These are phyloP conservation scores for Strigomonas culicis DNA, from an alignment of 208 protist genomes.

Conservation along the genomic window DNA sequence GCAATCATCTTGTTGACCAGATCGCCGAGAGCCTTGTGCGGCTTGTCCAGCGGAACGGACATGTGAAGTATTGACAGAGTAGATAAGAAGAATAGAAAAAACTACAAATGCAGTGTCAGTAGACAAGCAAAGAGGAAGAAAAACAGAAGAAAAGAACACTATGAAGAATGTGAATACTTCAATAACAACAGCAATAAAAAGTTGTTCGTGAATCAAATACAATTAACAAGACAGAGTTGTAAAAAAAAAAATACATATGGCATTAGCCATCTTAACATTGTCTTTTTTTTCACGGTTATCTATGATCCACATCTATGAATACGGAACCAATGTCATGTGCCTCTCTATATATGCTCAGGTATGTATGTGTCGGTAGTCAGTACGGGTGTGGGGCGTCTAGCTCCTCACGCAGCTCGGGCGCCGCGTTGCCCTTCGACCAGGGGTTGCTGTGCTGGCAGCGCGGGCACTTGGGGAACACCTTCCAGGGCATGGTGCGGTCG, in stretches of 20 bases:
- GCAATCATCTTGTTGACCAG: conserved; percentile 64
- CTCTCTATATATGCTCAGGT: no score
- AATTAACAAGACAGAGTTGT: no score
- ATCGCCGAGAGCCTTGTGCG: conserved; percentile 17
- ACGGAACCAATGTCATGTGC: no score
- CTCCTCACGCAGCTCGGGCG: conserved; percentile 2
- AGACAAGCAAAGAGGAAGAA: not conserved
- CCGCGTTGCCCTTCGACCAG: conserved; percentile 2
- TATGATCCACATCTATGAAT: no score
- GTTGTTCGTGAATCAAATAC: no score
- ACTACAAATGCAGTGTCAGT: not conserved
- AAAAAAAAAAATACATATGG: no score
- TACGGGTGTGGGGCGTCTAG: not conserved
- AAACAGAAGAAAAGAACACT: conserved; percentile 7
- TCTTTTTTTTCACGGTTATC: no score
- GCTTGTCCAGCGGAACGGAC: conserved; percentile 11
- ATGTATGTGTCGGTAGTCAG: not conserved
- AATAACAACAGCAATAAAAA: not conserved
- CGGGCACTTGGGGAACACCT: conserved; percentile 7
- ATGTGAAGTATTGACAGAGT: not conserved
- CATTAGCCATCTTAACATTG: no score
- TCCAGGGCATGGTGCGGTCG: not conserved
- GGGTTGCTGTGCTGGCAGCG: conserved; percentile 1
- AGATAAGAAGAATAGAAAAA: not conserved
- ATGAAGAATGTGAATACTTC: not conserved